phyloP scores from a whole-genome alignment of 2,329 filamentous ascomycete species.

The Hypoxylon rubiginosum region DNA sequence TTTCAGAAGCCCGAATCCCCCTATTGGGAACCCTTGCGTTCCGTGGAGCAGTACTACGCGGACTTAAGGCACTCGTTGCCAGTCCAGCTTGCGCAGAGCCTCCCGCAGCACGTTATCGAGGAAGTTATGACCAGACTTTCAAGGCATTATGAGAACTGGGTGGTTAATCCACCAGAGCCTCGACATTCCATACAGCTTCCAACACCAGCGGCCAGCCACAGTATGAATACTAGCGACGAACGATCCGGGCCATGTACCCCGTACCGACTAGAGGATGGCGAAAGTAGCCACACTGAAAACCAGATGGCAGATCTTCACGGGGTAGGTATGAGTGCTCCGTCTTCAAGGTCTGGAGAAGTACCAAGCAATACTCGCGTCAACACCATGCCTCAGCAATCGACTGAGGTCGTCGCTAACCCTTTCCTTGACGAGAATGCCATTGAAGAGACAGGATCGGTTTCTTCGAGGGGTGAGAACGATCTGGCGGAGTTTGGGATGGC shows the following conservation, averaged over 20 bases:
- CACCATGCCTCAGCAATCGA: neutral
- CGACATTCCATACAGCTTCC: neutral
- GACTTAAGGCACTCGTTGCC: neutral
- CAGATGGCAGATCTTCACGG: neutral
- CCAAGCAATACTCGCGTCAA: neutral
- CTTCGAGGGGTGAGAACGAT: neutral
- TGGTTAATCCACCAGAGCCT: conserved; percentile 10
- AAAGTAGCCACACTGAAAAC: neutral
- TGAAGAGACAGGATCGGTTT: neutral
- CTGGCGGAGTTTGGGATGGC: too few relatives aligned
- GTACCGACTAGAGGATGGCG: neutral
- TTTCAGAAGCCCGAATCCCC: conserved; percentile 10
- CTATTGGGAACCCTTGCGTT: conserved; percentile 4
- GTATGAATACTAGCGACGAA: neutral
- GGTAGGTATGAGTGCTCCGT: neutral
- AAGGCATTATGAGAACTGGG: conserved; percentile 4
- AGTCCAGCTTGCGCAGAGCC: neutral
- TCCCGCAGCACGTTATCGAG: neutral
- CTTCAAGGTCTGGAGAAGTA: neutral
- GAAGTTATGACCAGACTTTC: neutral
- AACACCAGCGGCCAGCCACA: neutral
- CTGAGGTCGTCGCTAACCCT: neutral
- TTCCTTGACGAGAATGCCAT: neutral
- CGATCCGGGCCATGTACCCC: neutral
- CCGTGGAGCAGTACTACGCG: conserved; percentile 1